Evolutionary conservation across 108 stramenopile species (phyloP).

Genomic region (Pelagomonas calceolata): DNA sequence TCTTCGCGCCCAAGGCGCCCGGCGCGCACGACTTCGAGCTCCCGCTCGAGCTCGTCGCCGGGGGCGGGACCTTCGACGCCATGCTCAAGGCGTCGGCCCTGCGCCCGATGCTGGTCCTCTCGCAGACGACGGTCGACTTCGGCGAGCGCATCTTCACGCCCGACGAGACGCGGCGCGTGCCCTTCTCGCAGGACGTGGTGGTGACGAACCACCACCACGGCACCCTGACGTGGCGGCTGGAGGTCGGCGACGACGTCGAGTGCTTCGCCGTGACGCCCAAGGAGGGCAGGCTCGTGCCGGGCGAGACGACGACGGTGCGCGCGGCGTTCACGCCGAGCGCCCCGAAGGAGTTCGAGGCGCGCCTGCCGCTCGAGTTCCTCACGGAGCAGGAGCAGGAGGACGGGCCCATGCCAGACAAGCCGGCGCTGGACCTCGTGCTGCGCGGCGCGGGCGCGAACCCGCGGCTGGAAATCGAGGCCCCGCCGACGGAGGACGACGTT

Average conservation of each 20-base stretch:
- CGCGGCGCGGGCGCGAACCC: constrained; percentile 40
- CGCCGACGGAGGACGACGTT: no score
- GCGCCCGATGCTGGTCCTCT: constrained; percentile 23
- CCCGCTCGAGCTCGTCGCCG: constrained; percentile 21
- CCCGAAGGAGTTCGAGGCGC: constrained; percentile 11
- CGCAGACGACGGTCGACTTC: constrained; percentile 21
- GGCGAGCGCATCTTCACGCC: constrained; percentile 30
- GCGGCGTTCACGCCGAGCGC: constrained; percentile 27
- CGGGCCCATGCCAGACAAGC: not conserved
- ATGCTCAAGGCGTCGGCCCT: constrained; percentile 20
- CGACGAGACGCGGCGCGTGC: constrained; percentile 27
- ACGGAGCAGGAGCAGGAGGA: not conserved
- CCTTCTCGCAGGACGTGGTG: constrained; percentile 27
- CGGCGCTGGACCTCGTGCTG: constrained; percentile 23
- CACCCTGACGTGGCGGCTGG: constrained; percentile 22
- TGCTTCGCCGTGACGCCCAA: constrained; percentile 39
- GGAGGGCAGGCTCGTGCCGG: constrained; percentile 32
- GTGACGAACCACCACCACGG: constrained; percentile 31
- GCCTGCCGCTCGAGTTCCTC: constrained; percentile 1
- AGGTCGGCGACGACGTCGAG: not conserved
- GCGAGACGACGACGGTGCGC: constrained; percentile 26
- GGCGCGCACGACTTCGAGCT: constrained; percentile 29
- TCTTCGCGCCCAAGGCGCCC: constrained; percentile 23
- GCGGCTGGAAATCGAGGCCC: constrained; percentile 26
- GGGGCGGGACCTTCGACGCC: not conserved